Evolutionary conservation across 108 stramenopile species (phyloP).

Genomic region (Chaetoceros tenuissimus): DNA sequence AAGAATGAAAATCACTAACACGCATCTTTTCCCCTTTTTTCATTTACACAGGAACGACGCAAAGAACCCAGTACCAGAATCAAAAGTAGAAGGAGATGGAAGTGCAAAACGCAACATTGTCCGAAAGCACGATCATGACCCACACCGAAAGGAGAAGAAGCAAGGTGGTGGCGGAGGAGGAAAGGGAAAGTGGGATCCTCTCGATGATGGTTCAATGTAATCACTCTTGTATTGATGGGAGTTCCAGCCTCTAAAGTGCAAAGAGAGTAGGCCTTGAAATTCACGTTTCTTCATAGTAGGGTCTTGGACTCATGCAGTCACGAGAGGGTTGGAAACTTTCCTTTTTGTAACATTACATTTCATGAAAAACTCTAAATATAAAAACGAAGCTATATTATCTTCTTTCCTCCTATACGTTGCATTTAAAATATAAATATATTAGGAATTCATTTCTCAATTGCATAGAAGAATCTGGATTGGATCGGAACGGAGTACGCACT

Average conservation of each 20-base stretch:
- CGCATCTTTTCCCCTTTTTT: too few relatives aligned
- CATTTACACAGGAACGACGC: conserved; percentile 38
- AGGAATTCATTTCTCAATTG: neutral
- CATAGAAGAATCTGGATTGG: neutral
- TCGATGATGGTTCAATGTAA: conserved; percentile 59
- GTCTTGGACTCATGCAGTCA: too few relatives aligned
- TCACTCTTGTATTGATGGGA: neutral
- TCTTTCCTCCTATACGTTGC: too few relatives aligned
- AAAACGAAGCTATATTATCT: too few relatives aligned
- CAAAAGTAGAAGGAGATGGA: conserved; percentile 51
- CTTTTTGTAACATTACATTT: too few relatives aligned
- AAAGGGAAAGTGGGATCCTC: conserved; percentile 71
- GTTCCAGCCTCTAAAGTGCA: neutral
- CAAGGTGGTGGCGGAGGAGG: conserved; percentile 64
- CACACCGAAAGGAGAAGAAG: conserved; percentile 65
- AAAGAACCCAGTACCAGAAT: conserved; percentile 49
- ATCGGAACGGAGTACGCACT: too few relatives aligned
- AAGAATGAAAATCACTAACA: too few relatives aligned
- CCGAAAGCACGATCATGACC: conserved; percentile 46
- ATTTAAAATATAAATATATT: neutral
- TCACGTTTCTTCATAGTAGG: too few relatives aligned
- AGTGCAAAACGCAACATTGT: conserved; percentile 61
- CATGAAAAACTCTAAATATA: too few relatives aligned
- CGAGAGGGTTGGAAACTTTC: too few relatives aligned
- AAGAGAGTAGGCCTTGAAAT: neutral